A percentile compares a stretch with the other conserved stretches of the same genome.
These are phyloP conservation scores for Pichia heedii DNA, from an alignment of 805 yeast genomes.

Conservation along the genomic window DNA sequence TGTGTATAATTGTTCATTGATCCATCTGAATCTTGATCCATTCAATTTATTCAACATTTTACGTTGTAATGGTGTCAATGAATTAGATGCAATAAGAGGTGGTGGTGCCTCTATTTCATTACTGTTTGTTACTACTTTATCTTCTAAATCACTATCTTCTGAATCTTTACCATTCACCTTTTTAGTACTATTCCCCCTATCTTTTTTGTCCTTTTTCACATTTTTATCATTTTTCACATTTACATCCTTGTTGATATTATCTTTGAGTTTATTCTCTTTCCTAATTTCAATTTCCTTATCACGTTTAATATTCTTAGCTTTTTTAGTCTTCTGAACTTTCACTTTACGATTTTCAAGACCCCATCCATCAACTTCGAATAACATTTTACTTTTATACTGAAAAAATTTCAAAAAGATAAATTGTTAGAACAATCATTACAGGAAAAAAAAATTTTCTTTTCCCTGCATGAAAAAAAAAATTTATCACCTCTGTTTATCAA, in stretches of 20 bases:
- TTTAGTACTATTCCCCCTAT: neutral
- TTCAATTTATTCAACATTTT: conserved; percentile 92
- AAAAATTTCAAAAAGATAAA: neutral
- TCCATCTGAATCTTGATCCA: conserved; percentile 97
- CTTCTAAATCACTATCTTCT: conserved; percentile 3
- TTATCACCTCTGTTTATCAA: too few relatives aligned
- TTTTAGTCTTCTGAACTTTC: conserved; percentile 30
- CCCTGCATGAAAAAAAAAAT: too few relatives aligned
- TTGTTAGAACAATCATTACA: neutral
- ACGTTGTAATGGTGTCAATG: conserved; percentile 80
- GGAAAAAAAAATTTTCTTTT: neutral
- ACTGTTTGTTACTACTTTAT: conserved; percentile 1
- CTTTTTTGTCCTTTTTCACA: neutral
- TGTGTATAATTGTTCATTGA: conserved; percentile 94
- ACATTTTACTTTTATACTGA: conserved; percentile 36
- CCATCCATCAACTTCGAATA: conserved; percentile 83
- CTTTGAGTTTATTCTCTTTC: conserved; percentile 10
- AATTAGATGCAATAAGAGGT: conserved; percentile 17
- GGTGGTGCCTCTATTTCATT: conserved; percentile 9
- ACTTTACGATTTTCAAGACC: conserved; percentile 47
- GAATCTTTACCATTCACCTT: conserved; percentile 2
- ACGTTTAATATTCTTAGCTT: conserved; percentile 9
- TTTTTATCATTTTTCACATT: conserved; percentile 5
- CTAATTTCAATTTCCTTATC: conserved; percentile 4
- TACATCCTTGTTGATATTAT: conserved; percentile 8